A percentile compares a stretch with the other conserved stretches of the same genome.
Conservation (phyloP, 768 basidiomycete genomes). For the Favolaschia claudopus region DNA sequence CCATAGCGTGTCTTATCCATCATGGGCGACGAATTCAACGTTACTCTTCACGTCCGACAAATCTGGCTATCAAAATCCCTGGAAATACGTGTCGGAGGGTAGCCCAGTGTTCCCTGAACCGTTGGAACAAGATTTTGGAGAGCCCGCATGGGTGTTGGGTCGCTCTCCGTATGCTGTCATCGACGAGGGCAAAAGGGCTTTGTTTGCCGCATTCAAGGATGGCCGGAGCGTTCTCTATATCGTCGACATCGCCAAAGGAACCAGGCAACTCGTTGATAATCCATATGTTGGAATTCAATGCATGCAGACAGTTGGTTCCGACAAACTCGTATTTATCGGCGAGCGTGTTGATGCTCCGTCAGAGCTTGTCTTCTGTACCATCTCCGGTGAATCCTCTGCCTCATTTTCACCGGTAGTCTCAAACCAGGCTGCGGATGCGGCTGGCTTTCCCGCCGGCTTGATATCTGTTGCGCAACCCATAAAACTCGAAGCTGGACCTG, state of each 20-base stretch:
- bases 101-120: conserved; percentile 50
- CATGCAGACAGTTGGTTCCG: conserved; percentile 41
- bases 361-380: conserved; percentile 45
- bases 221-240: conserved; percentile 49
- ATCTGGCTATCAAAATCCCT: conserved; percentile 76
- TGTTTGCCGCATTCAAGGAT: conserved; percentile 50
- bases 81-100: conserved; percentile 52
- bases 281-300: conserved; percentile 52
- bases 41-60: conserved; percentile 73
- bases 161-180: conserved; percentile 57
- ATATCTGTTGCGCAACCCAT: conserved; percentile 60
- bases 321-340: conserved; percentile 52
- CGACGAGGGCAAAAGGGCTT: conserved; percentile 40
- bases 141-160: conserved; percentile 64
- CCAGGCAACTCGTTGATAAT: conserved; percentile 43
- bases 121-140: conserved; percentile 64
- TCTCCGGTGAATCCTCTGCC: conserved; percentile 30
- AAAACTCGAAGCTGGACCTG: conserved; percentile 44
- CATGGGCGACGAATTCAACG: conserved; percentile 62
- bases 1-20: conserved; percentile 63
- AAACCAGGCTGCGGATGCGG: conserved; percentile 24
- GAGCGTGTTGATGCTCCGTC: conserved; percentile 47
- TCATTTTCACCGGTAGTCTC: conserved; percentile 28
- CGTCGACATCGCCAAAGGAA: conserved; percentile 41
- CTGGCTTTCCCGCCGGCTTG: conserved; percentile 37